Evolutionary conservation across 345 rosid species (phyloP).

Genomic region (Conringia planisiliqua): DNA sequence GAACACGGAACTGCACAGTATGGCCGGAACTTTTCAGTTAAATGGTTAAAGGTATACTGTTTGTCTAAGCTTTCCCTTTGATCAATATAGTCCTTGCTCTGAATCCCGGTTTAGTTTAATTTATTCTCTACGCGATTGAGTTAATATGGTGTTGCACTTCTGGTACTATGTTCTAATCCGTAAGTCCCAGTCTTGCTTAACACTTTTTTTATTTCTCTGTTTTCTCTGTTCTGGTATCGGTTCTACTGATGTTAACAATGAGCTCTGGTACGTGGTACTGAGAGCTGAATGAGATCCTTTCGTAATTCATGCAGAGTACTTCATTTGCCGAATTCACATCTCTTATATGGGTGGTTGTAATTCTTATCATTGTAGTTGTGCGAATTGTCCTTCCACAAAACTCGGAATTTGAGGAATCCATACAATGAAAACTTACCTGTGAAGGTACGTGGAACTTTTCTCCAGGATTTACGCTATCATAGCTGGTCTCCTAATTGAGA

Average conservation of each 20-base stretch:
- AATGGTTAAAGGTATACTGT: conserved; percentile 85
- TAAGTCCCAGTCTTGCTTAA: conserved; percentile 1
- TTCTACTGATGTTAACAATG: conserved; percentile 9
- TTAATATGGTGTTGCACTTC: conserved; percentile 1
- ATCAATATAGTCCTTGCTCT: neutral
- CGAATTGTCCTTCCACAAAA: conserved; percentile 90
- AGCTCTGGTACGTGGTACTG: neutral
- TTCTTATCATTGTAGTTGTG: conserved; percentile 65
- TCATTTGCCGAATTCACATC: neutral
- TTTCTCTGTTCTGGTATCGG: neutral
- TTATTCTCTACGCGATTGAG: neutral
- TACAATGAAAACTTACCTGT: conserved; percentile 97
- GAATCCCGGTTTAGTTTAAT: neutral
- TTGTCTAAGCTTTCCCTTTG: conserved; percentile 5
- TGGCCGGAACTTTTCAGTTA: conserved; percentile 96
- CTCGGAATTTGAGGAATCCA: conserved; percentile 92
- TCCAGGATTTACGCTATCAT: neutral
- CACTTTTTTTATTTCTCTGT: neutral
- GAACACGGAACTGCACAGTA: conserved; percentile 98
- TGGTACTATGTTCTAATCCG: neutral
- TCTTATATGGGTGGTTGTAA: conserved; percentile 23
- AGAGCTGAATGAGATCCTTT: neutral
- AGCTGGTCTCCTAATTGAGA: conserved; percentile 1
- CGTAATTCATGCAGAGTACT: neutral
- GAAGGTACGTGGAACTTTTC: conserved; percentile 57